Evolutionary conservation across 805 yeast genomes (phyloP).

Genomic region (Yarrowia deformans): DNA sequence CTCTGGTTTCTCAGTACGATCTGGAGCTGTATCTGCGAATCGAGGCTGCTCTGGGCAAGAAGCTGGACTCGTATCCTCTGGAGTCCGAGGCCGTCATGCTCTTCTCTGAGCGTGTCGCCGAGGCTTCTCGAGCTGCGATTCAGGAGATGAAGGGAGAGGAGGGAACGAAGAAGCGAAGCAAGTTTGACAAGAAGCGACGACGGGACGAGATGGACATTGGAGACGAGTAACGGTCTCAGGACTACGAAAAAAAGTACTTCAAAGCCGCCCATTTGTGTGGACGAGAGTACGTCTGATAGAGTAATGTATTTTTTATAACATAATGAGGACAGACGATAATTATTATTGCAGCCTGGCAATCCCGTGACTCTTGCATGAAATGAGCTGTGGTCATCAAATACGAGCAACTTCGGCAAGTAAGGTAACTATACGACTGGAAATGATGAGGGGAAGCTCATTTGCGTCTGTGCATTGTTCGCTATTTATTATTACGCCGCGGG

Average conservation of each 20-base stretch:
- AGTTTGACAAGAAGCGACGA: constrained; percentile 52
- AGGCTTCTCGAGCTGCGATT: constrained; percentile 89
- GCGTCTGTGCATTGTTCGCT: too few relatives aligned
- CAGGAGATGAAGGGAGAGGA: constrained; percentile 71
- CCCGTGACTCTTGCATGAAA: too few relatives aligned
- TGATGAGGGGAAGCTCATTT: too few relatives aligned
- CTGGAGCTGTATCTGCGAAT: constrained; percentile 86
- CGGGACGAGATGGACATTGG: constrained; percentile 59
- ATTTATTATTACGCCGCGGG: not conserved
- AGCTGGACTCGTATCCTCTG: constrained; percentile 81
- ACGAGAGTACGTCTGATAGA: not conserved
- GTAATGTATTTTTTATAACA: constrained; percentile 14
- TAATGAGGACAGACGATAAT: too few relatives aligned
- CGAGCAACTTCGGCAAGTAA: too few relatives aligned
- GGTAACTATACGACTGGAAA: too few relatives aligned
- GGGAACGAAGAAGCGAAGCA: constrained; percentile 54
- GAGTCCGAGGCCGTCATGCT: constrained; percentile 78
- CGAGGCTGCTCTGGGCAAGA: constrained; percentile 81
- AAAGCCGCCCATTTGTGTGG: too few relatives aligned
- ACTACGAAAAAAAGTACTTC: not conserved
- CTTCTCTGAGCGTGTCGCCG: constrained; percentile 85
- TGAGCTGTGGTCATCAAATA: too few relatives aligned
- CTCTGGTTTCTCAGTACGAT: constrained; percentile 93
- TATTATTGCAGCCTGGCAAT: too few relatives aligned
- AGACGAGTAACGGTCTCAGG: constrained; percentile 46